A percentile compares a stretch with the other conserved stretches of the same genome.
Evolutionary conservation across 1,284 basidiomycete genomes (phyloP).

Genomic region (Tylopilus orsonianus): DNA sequence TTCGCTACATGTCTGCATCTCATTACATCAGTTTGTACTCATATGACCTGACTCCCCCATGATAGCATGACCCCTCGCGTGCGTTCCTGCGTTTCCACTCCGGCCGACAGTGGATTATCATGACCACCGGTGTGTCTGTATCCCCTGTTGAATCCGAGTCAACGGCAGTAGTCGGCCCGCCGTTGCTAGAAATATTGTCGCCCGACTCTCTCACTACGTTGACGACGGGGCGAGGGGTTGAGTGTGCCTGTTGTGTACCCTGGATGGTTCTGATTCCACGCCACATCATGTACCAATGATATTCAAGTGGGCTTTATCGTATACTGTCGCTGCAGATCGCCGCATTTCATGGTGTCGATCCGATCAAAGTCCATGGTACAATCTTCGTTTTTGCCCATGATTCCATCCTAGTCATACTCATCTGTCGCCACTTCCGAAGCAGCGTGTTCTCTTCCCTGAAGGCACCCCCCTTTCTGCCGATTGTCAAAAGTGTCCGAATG

Average conservation of each 20-base stretch:
- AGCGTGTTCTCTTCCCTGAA: slow-evolving; percentile 5
- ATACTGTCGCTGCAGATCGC: no score
- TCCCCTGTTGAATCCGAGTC: slow-evolving; percentile 1
- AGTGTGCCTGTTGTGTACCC: neutral
- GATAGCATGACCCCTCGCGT: neutral
- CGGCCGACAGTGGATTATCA: neutral
- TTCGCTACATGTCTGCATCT: neutral
- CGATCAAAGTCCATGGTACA: neutral
- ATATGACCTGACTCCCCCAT: slow-evolving; percentile 1
- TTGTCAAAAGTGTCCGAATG: neutral
- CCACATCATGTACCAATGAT: neutral
- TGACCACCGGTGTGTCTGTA: neutral
- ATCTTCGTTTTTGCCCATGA: neutral
- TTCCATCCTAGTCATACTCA: neutral
- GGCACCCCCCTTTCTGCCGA: slow-evolving; percentile 4
- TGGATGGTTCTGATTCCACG: neutral
- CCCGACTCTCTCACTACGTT: slow-evolving; percentile 7
- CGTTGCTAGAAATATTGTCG: neutral
- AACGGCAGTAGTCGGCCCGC: neutral
- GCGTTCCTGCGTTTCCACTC: neutral
- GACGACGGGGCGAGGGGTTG: neutral
- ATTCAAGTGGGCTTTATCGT: no score
- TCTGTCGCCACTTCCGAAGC: neutral
- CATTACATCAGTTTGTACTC: no score
- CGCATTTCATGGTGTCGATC: no score